phyloP scores from a whole-genome alignment of 495 filamentous ascomycete species.

The Xylaria scruposa region DNA sequence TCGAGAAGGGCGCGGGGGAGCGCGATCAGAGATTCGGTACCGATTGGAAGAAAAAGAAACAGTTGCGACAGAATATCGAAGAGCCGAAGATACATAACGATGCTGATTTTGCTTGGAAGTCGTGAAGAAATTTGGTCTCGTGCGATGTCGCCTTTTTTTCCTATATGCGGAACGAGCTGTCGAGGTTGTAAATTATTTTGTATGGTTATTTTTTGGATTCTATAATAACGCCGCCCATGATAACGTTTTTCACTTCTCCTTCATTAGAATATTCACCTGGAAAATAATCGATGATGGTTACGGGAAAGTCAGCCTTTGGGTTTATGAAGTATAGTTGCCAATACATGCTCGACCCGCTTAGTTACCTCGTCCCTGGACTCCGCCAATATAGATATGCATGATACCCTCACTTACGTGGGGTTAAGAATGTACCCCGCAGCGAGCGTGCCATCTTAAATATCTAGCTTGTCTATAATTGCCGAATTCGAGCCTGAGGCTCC shows the following conservation, averaged over 20 bases:
- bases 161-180: neutral
- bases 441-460: neutral
- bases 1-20: slow-evolving; percentile 65
- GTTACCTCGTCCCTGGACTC: neutral
- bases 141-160: neutral
- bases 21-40: slow-evolving; percentile 71
- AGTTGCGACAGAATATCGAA: slow-evolving; percentile 66
- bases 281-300: neutral
- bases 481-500: neutral
- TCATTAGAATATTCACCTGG: neutral
- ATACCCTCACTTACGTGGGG: slow-evolving; percentile 3
- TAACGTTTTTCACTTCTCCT: neutral
- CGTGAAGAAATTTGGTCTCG: slow-evolving; percentile 27
- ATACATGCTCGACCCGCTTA: neutral
- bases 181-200: neutral
- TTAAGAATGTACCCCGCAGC: slow-evolving; percentile 13
- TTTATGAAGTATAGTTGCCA: neutral
- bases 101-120: slow-evolving; percentile 45
- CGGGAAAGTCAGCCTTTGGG: neutral
- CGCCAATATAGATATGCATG: neutral
- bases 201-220: neutral
- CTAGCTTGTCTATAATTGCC: slow-evolving; percentile 1
- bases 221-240: neutral
- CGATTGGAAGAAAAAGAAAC: slow-evolving; percentile 66
- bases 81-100: slow-evolving; percentile 65